Evolutionary conservation across 1,284 basidiomycete genomes (phyloP).

Genomic region (Ustilago curta): DNA sequence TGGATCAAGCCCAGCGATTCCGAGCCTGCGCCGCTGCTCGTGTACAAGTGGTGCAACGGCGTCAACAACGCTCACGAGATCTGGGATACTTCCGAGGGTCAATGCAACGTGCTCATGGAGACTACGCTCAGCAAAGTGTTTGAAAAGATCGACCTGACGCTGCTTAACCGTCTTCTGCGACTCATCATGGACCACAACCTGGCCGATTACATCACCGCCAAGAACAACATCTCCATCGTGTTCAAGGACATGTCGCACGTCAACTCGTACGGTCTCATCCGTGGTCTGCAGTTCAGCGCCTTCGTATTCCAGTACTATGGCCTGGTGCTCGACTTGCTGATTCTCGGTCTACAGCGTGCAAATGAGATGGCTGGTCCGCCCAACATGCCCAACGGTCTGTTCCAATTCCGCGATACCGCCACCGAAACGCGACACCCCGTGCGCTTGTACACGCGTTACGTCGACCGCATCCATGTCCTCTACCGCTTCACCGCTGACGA

Average conservation of each 20-base stretch:
- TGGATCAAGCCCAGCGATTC: constrained; percentile 70
- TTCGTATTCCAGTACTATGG: constrained; percentile 70
- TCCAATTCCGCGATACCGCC: constrained; percentile 65
- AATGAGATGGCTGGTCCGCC: constrained; percentile 68
- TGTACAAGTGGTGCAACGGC: constrained; percentile 70
- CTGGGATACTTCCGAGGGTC: constrained; percentile 68
- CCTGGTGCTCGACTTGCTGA: constrained; percentile 66
- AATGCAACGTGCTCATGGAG: constrained; percentile 69
- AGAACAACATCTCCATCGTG: constrained; percentile 69
- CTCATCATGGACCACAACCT: constrained; percentile 69
- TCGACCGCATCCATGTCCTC: constrained; percentile 74
- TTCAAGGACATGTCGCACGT: constrained; percentile 70
- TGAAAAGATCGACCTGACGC: constrained; percentile 68
- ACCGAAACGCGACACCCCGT: constrained; percentile 67
- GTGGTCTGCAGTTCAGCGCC: constrained; percentile 68
- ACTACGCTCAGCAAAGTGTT: constrained; percentile 68
- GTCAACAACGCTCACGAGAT: constrained; percentile 68
- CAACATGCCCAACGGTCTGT: constrained; percentile 67
- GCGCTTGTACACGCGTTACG: constrained; percentile 67
- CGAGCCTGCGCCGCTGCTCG: constrained; percentile 68
- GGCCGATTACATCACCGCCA: constrained; percentile 69
- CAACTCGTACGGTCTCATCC: constrained; percentile 68
- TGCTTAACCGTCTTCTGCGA: constrained; percentile 68
- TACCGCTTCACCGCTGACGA: constrained; percentile 99
- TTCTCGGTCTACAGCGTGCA: constrained; percentile 67